A percentile compares a stretch with the other conserved stretches of the same genome.
phyloP scores from a whole-genome alignment of 2,329 filamentous ascomycete genomes.

The Trichoderma endophyticum region DNA sequence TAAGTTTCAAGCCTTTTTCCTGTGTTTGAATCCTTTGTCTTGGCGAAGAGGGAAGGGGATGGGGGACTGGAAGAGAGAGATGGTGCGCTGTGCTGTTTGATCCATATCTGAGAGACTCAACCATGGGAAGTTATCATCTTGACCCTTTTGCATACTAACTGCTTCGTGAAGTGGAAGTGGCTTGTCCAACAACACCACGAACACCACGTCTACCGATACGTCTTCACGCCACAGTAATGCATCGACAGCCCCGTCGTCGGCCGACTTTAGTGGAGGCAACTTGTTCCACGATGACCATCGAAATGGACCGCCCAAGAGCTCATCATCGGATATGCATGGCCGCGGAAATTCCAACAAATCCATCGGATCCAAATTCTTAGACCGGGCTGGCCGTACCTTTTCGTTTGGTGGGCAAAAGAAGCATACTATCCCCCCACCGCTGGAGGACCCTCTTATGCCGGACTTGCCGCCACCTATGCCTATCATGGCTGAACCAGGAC shows the following conservation, averaged over 20 bases:
- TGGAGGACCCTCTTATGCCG: conserved; percentile 29
- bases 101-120: neutral
- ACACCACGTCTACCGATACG: conserved; percentile 57
- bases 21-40: neutral
- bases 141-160: conserved; percentile 30
- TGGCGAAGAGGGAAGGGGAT: neutral
- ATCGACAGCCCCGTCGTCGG: conserved; percentile 59
- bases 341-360: conserved; percentile 44
- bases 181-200: conserved; percentile 60
- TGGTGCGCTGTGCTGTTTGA: neutral
- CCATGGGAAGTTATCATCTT: neutral
- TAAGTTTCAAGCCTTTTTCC: conserved; percentile 36
- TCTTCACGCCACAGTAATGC: conserved; percentile 61
- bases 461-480: conserved; percentile 40
- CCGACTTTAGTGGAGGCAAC: conserved; percentile 35
- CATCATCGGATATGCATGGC: conserved; percentile 34
- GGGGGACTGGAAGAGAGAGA: neutral
- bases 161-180: conserved; percentile 52
- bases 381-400: conserved; percentile 56
- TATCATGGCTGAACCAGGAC: conserved; percentile 32
- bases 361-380: conserved; percentile 50
- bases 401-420: conserved; percentile 59
- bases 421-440: conserved; percentile 31
- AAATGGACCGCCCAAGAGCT: conserved; percentile 20
- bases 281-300: conserved; percentile 30